phyloP scores from a whole-genome alignment of 2,329 filamentous ascomycete genomes.

The Phaeosphaeriaceae sp. region DNA sequence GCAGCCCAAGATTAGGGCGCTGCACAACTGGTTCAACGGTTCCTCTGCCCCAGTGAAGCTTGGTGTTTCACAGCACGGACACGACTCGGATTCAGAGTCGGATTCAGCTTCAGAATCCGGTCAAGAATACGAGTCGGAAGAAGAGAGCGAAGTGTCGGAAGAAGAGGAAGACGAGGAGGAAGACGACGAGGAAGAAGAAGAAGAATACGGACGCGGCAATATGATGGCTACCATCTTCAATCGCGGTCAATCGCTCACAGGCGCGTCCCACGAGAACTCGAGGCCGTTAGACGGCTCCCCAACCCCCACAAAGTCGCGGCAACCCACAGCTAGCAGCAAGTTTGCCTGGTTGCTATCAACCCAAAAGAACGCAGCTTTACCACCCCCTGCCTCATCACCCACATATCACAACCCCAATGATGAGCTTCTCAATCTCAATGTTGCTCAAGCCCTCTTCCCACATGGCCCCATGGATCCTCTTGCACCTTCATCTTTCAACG shows the following conservation, averaged over 20 bases:
- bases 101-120: constrained; percentile 30
- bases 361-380: constrained; percentile 40
- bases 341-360: constrained; percentile 47
- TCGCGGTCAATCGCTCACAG: constrained; percentile 35
- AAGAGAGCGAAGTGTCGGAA: constrained; percentile 9
- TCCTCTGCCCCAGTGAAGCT: constrained; percentile 58
- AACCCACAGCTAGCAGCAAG: constrained; percentile 37
- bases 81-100: constrained; percentile 37
- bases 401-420: constrained; percentile 48
- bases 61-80: constrained; percentile 41
- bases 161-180: constrained; percentile 19
- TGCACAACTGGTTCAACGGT: constrained; percentile 62
- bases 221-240: constrained; percentile 46
- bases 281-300: constrained; percentile 21
- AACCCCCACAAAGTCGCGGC: constrained; percentile 26
- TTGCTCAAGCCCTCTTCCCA: constrained; percentile 61
- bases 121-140: constrained; percentile 32
- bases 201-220: constrained; percentile 29
- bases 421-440: constrained; percentile 63
- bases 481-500: constrained; percentile 62
- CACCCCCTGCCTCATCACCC: constrained; percentile 32
- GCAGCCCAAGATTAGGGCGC: constrained; percentile 39
- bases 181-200: constrained; percentile 10
- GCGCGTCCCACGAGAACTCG: constrained; percentile 28
- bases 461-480: constrained; percentile 56